Base-by-base conservation (phyloP, 306 rosid genomes). In the Canavalia gladiata region DNA sequence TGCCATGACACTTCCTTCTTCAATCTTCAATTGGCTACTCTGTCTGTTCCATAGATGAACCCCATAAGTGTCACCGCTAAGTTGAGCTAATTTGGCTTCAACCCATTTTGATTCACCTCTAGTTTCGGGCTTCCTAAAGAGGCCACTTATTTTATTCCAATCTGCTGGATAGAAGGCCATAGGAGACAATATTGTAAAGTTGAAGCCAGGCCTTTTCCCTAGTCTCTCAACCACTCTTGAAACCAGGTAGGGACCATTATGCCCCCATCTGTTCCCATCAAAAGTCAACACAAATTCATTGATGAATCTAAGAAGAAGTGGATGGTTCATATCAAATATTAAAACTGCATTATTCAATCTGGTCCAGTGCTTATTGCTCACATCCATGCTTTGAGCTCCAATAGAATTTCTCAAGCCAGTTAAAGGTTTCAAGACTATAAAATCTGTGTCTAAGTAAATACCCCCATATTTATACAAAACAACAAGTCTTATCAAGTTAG, bases 191-290 rank as follows among this genome's bases (percentile, higher is more conserved):
- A 90, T 63, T 3, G 88, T 88, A 29, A 91, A 81, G 64, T 89
- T 82, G 29, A 73, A 76, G 29, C 68, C 89, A 11, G 84, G 82
- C 6, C 50, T 60, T 8, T 72, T 64, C 52, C 76, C 75, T 7
- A 84, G 58, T 52, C 84, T 90, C 79, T 50, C 52, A 35, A 89
- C 91, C 54, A 95, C 97, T 79, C 96, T 89, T 0, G 99, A 88
- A 59, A 95, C 96, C 74, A 95, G 62, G 83, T 91, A 91, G 2
- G 99, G 98, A 69, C 97, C 99, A 75, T 95, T 95, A 62, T 90
- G 83, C 25, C 98, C 99, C 98, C 97, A 91, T 77, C 47, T 88
- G 57, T 80, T 95, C 5, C 98, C 99, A 84, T 93, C 88, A 83
- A 91, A 95, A 74, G 91, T 89, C 34, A 60, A 69, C 0, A 93